Conservation (phyloP, 2,329 filamentous ascomycete genomes). For the Fusarium oxysporum region DNA sequence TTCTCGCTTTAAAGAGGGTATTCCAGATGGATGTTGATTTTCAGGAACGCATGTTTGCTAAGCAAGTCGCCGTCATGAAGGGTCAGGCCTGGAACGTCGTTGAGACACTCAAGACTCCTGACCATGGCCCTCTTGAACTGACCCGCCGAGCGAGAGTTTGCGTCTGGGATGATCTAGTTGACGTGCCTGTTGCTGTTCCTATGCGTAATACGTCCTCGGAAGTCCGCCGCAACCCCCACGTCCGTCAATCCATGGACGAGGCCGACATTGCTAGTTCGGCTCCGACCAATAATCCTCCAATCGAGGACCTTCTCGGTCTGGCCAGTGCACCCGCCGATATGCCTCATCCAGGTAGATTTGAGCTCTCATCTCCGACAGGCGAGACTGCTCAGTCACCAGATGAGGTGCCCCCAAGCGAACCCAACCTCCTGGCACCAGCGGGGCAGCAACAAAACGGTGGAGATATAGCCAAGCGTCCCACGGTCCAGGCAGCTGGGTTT, state of each 20-base stretch:
- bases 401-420: slow-evolving; percentile 40
- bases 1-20: slow-evolving; percentile 83
- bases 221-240: slow-evolving; percentile 73
- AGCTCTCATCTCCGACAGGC: slow-evolving; percentile 64
- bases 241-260: slow-evolving; percentile 72
- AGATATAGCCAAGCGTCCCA: slow-evolving; percentile 39
- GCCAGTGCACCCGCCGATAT: slow-evolving; percentile 72
- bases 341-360: slow-evolving; percentile 81
- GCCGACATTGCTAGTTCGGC: slow-evolving; percentile 80
- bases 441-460: slow-evolving; percentile 30
- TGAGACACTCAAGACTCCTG: slow-evolving; percentile 90
- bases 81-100: slow-evolving; percentile 99
- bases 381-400: slow-evolving; percentile 57
- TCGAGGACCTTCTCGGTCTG: slow-evolving; percentile 78
- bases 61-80: slow-evolving; percentile 98
- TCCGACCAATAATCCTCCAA: slow-evolving; percentile 48
- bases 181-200: slow-evolving; percentile 93
- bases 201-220: slow-evolving; percentile 89
- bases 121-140: slow-evolving; percentile 93
- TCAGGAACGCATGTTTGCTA: slow-evolving; percentile 98
- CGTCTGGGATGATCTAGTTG: slow-evolving; percentile 97
- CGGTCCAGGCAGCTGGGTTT: slow-evolving; percentile 30
- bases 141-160: slow-evolving; percentile 91
- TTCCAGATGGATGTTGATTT: slow-evolving; percentile 96
- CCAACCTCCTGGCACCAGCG: slow-evolving; percentile 33